Evolutionary conservation across 2,329 filamentous ascomycete species (phyloP).

Genomic region (Blastomyces gilchristii): DNA sequence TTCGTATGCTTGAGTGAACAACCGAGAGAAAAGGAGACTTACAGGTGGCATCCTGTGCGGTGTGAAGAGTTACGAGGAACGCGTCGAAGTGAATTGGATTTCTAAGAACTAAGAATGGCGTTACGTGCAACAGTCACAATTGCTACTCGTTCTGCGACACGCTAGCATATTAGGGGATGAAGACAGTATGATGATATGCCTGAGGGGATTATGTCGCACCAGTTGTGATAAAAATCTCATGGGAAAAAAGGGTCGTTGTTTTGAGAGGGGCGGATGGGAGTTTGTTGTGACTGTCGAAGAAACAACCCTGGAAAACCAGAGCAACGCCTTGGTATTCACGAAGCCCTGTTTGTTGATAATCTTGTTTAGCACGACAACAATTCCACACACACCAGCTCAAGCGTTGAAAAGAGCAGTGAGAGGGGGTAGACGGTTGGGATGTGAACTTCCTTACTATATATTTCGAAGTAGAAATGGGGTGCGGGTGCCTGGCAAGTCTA

Average conservation of each 20-base stretch:
- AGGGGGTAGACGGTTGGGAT: neutral
- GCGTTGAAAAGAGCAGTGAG: neutral
- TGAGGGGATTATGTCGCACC: slow-evolving; percentile 1
- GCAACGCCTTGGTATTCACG: neutral
- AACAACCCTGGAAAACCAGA: neutral
- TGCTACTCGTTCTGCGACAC: slow-evolving; percentile 4
- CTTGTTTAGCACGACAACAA: neutral
- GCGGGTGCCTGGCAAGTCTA: slow-evolving; percentile 26
- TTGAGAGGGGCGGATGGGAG: neutral
- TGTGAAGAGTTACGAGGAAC: slow-evolving; percentile 13
- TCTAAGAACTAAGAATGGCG: neutral
- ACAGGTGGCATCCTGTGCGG: slow-evolving; percentile 47
- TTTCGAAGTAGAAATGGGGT: slow-evolving; percentile 20
- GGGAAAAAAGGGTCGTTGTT: neutral
- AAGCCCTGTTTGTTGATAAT: slow-evolving; percentile 4
- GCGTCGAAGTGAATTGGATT: slow-evolving; percentile 12
- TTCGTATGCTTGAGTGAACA: neutral
- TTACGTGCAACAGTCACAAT: neutral
- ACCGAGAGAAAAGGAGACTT: slow-evolving; percentile 28
- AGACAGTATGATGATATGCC: neutral
- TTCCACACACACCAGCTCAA: neutral
- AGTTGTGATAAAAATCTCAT: slow-evolving; percentile 1
- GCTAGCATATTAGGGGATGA: neutral
- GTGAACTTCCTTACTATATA: slow-evolving; percentile 1
- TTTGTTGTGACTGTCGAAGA: slow-evolving; percentile 2